These are phyloP conservation scores for Sphaerosporella brunnea DNA, from an alignment of 495 filamentous ascomycete species.

Conservation along the genomic window DNA sequence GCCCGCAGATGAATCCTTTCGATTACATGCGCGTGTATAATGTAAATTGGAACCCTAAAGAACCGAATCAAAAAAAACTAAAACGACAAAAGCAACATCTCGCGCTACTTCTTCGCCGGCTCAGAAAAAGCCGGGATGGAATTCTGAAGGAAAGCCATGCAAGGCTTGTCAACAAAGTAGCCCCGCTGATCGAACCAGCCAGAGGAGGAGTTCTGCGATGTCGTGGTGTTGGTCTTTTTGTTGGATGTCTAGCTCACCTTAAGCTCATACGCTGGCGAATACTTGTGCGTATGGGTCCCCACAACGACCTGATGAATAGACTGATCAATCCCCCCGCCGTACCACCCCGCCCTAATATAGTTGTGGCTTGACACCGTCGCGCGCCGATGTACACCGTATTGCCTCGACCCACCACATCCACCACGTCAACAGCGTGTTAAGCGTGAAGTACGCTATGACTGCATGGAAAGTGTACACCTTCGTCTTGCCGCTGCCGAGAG, in stretches of 20 bases:
- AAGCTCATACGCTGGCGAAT: conserved; percentile 60
- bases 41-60: too few species aligned
- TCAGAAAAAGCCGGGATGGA: conserved; percentile 18
- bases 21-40: too few species aligned
- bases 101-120: too few species aligned
- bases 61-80: too few species aligned
- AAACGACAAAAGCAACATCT: too few species aligned
- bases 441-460: conserved; percentile 57
- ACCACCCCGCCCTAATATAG: too few species aligned
- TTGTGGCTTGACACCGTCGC: conserved; percentile 38
- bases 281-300: conserved; percentile 50
- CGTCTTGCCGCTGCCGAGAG: conserved; percentile 65
- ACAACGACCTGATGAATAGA: conserved; percentile 65
- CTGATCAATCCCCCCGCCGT: too few species aligned
- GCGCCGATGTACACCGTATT: conserved; percentile 63
- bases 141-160: conserved; percentile 36
- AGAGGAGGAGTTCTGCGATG: conserved; percentile 53
- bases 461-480: conserved; percentile 57
- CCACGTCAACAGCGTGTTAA: conserved; percentile 62
- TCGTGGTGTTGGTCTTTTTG: conserved; percentile 23
- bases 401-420: conserved; percentile 78
- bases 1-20: too few species aligned
- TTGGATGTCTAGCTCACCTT: conserved; percentile 29
- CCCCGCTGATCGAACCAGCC: conserved; percentile 75
- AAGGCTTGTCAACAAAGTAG: conserved; percentile 62